Base-by-base conservation (phyloP, 352 stramenopile genomes). In the Discostella stelligera region DNA sequence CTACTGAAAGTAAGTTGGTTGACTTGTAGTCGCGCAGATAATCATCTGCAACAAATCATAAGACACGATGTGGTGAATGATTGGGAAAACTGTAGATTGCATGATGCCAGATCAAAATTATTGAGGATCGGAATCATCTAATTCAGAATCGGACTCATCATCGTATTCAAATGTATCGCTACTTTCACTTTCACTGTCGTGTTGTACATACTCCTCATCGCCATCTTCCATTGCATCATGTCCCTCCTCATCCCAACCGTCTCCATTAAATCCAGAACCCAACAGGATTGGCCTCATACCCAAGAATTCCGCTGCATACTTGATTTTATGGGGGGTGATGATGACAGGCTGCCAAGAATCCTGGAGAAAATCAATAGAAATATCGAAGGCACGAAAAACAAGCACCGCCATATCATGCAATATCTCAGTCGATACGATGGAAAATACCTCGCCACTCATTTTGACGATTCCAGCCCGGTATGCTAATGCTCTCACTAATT, bases 401-500 rank as follows among this genome's bases (percentile, higher is more conserved):
- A 73, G 50, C 3, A 50, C 30, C 46, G 27, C 53, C 52, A 73
- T 32, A 32, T 27, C 50, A 44, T 66, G 66, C 49, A 73, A 30
- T 13, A 73, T 73, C 27, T 67, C 66, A 23, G 66, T 44, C 10
- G 66, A 53, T n/a, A 73, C 39, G 18, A 10, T n/a, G 18, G 39
- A 37, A 23, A 73, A 67, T 37, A 27, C 37, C 13, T 20, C 53
- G 20, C 52, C 66, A 56, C 21, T 67, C 30, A 73, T 21, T 44
- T 73, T 73, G 10, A 73, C 66, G 10, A 73, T 66, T 3, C 66
- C 66, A 41, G 66, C 66, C 6, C 53, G 16, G 39, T 52, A 69
- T 23, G 66, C 53, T 48, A 73, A 21, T 20, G 25, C 37, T 21
- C 66, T 32, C 25, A 73, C 66, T n/a, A 73, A 54, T n/a, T 25